These are phyloP conservation scores for Pseudogymnoascus sp. DNA, from an alignment of 2,329 filamentous ascomycete species.

Conservation along the genomic window DNA sequence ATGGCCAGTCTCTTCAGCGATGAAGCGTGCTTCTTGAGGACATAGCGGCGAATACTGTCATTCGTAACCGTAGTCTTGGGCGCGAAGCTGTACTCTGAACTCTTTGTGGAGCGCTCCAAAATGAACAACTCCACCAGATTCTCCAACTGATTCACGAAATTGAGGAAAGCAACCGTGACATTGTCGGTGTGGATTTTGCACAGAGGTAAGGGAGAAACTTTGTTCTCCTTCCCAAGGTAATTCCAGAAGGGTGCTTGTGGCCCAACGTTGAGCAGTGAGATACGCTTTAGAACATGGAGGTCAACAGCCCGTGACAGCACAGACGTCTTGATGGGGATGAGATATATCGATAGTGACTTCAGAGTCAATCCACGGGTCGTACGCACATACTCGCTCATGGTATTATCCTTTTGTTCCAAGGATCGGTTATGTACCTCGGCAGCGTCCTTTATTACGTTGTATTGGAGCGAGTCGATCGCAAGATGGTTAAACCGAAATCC, in stretches of 20 bases:
- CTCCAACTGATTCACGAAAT: slow-evolving; percentile 43
- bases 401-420: neutral
- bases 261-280: slow-evolving; percentile 57
- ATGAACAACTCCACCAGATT: slow-evolving; percentile 51
- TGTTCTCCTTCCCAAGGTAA: slow-evolving; percentile 46
- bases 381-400: slow-evolving; percentile 45
- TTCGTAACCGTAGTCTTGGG: slow-evolving; percentile 42
- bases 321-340: slow-evolving; percentile 51
- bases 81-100: slow-evolving; percentile 45
- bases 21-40: slow-evolving; percentile 48
- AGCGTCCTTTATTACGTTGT: neutral
- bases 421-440: neutral
- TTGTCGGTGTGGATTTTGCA: slow-evolving; percentile 55
- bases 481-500: neutral
- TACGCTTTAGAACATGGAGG: slow-evolving; percentile 43
- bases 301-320: slow-evolving; percentile 49
- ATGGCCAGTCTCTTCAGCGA: slow-evolving; percentile 50
- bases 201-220: slow-evolving; percentile 41
- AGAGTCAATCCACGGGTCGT: slow-evolving; percentile 50
- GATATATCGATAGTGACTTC: slow-evolving; percentile 44
- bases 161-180: slow-evolving; percentile 46
- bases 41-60: slow-evolving; percentile 48
- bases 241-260: slow-evolving; percentile 52
- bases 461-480: neutral
- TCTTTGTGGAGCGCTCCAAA: slow-evolving; percentile 43